phyloP scores from a whole-genome alignment of 306 rosid genomes.

The Senna tora region DNA sequence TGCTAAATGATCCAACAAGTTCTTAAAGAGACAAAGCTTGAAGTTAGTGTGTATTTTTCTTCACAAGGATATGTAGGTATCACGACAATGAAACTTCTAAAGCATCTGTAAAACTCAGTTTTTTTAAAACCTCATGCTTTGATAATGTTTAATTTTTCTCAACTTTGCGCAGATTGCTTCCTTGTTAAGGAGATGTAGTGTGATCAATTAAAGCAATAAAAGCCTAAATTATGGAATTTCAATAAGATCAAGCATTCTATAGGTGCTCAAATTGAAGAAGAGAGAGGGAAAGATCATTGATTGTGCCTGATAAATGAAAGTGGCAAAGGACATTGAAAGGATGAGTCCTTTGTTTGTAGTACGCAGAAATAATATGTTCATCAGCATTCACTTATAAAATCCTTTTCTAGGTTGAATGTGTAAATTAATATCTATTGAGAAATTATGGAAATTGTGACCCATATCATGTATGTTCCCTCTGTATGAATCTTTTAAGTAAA shows the following conservation, averaged over 20 bases:
- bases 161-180: background rate
- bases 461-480: constrained; percentile 5
- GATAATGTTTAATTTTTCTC: background rate
- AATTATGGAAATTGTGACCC: background rate
- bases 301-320: constrained; percentile 13
- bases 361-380: constrained; percentile 1
- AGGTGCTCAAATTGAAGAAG: background rate
- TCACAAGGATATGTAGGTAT: constrained; percentile 2
- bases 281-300: constrained; percentile 12
- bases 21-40: constrained; percentile 23
- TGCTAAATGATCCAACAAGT: constrained; percentile 24
- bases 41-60: background rate
- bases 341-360: constrained; percentile 12
- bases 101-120: background rate
- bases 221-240: constrained; percentile 8
- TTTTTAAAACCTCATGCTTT: background rate
- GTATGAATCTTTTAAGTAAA: background rate
- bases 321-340: constrained; percentile 13
- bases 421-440: background rate
- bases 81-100: background rate
- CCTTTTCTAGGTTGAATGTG: constrained; percentile 6
- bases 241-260: background rate
- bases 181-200: background rate
- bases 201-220: background rate
- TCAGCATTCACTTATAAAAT: background rate